These are phyloP conservation scores for Penicillium sp. DNA, from an alignment of 2,329 filamentous ascomycete genomes.

Conservation along the genomic window DNA sequence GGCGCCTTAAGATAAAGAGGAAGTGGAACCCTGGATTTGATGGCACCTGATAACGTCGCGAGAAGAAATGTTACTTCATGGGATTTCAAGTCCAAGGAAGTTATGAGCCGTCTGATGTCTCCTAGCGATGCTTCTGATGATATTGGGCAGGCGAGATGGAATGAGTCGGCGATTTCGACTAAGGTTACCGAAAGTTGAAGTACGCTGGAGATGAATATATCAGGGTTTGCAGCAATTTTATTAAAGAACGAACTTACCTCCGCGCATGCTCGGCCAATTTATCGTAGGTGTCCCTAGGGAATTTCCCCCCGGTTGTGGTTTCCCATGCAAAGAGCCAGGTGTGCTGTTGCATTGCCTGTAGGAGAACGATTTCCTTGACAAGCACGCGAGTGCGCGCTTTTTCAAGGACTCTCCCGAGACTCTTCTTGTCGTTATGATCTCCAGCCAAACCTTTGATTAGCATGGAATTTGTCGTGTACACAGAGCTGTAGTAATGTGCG, in stretches of 20 bases:
- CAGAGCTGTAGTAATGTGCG: not conserved
- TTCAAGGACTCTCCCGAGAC: not conserved
- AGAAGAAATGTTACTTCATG: not conserved
- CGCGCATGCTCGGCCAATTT: not conserved
- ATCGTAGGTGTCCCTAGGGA: not conserved
- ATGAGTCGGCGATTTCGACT: not conserved
- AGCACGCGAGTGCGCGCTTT: not conserved
- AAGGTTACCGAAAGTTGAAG: not conserved
- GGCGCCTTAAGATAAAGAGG: not conserved
- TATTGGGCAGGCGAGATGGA: not conserved
- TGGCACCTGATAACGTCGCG: not conserved
- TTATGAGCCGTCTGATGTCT: not conserved
- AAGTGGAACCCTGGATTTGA: not conserved
- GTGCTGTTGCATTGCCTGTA: not conserved
- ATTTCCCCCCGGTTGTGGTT: not conserved
- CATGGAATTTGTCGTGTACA: not conserved
- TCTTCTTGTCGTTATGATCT: not conserved
- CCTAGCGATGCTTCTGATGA: not conserved
- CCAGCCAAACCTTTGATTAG: not conserved
- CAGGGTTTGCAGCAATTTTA: not conserved
- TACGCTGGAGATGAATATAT: not conserved
- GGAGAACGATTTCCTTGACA: not conserved
- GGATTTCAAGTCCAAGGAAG: not conserved
- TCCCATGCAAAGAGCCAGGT: not conserved
- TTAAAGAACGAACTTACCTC: not conserved